Conservation (phyloP, 768 basidiomycete genomes). For the Dioszegia aurantiaca region DNA sequence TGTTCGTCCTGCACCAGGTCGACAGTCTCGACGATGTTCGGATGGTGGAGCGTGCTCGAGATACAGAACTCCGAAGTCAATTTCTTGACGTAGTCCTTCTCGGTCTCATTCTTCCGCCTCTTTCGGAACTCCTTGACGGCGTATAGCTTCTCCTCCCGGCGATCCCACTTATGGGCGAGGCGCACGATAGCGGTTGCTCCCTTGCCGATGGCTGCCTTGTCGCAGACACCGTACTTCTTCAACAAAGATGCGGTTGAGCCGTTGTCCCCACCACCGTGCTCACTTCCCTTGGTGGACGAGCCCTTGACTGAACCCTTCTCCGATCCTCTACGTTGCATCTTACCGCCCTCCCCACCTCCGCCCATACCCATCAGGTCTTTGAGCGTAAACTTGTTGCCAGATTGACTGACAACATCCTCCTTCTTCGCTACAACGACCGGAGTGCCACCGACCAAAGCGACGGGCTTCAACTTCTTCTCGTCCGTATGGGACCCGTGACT, state of each 20-base stretch:
- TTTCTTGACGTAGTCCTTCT: constrained; percentile 99
- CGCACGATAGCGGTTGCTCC: constrained; percentile 97
- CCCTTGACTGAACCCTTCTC: constrained; percentile 55
- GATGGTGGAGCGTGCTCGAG: constrained; percentile 87
- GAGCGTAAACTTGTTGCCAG: constrained; percentile 69
- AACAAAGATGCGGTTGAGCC: constrained; percentile 60
- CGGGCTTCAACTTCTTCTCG: constrained; percentile 14
- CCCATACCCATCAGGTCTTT: constrained; percentile 68
- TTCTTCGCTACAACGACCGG: constrained; percentile 33
- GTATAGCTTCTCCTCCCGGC: constrained; percentile 91
- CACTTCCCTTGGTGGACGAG: constrained; percentile 58
- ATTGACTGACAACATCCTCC: constrained; percentile 52
- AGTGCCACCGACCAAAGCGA: constrained; percentile 28
- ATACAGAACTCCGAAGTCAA: constrained; percentile 99
- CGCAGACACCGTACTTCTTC: constrained; percentile 95
- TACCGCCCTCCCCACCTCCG: constrained; percentile 61
- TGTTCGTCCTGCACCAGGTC: constrained; percentile 98
- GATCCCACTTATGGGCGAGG: constrained; percentile 98
- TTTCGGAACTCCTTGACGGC: constrained; percentile 99
- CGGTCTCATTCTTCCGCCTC: constrained; percentile 93
- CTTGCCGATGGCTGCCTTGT: constrained; percentile 94
- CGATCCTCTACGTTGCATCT: constrained; percentile 68
- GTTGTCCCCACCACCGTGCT: constrained; percentile 57
- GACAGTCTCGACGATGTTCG: constrained; percentile 96
- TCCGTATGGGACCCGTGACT: constrained; percentile 21